phyloP scores from a whole-genome alignment of 768 basidiomycete species.

The Serendipita indica region DNA sequence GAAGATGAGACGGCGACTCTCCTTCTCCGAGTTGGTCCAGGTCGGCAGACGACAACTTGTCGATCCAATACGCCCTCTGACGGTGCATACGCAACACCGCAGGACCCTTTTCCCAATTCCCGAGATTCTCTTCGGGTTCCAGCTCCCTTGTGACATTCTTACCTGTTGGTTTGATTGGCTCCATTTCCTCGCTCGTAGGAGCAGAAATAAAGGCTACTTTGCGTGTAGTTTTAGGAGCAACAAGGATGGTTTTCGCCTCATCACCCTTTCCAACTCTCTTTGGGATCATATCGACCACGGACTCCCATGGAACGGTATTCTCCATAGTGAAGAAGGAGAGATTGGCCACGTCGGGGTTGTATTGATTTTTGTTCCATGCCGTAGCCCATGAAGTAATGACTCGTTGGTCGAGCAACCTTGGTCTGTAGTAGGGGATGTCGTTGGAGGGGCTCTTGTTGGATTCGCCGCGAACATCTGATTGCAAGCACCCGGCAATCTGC shows the following conservation, averaged over 20 bases:
- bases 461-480: not conserved
- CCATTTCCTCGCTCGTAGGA: too few relatives aligned
- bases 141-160: too few relatives aligned
- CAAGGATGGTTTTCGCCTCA: not conserved
- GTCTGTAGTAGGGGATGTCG: not conserved
- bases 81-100: not conserved
- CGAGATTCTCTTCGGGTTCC: not conserved
- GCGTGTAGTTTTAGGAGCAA: not conserved
- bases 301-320: not conserved
- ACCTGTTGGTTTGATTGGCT: too few relatives aligned
- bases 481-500: not conserved
- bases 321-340: not conserved
- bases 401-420: not conserved
- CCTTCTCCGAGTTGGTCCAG: not conserved
- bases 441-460: not conserved
- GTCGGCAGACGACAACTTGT: not conserved
- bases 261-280: not conserved
- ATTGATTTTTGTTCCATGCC: not conserved
- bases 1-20: too few relatives aligned
- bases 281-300: not conserved
- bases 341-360: not conserved
- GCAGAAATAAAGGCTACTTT: not conserved
- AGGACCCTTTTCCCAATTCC: not conserved
- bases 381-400: not conserved
- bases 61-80: not conserved